These are phyloP conservation scores for Arachnomyces sp. DNA, from an alignment of 2,329 filamentous ascomycete genomes.

Conservation along the genomic window DNA sequence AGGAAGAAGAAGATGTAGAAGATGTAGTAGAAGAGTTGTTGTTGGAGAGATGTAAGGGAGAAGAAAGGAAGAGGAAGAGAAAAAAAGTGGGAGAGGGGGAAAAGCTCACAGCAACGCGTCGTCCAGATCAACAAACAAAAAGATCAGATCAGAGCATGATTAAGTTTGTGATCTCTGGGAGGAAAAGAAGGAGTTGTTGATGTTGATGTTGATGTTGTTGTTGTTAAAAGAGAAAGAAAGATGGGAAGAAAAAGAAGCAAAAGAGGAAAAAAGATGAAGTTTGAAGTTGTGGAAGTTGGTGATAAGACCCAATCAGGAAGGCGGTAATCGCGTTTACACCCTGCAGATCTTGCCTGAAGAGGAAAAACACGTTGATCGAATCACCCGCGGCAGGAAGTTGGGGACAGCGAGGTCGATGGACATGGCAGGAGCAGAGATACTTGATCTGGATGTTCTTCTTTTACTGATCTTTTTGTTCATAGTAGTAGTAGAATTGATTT, in stretches of 20 bases:
- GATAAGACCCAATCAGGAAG: neutral
- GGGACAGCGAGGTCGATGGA: neutral
- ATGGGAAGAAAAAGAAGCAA: neutral
- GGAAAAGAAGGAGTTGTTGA: neutral
- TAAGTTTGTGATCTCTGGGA: neutral
- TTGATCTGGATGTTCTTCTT: neutral
- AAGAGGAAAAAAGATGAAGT: slow-evolving; percentile 1
- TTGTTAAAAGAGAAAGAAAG: neutral
- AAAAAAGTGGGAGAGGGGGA: neutral
- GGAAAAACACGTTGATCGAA: neutral
- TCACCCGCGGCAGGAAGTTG: neutral
- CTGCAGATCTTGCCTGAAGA: neutral
- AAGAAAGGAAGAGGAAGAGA: too few species aligned
- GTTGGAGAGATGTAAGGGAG: too few species aligned
- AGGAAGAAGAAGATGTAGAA: too few species aligned
- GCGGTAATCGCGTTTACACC: neutral
- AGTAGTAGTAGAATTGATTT: too few species aligned
- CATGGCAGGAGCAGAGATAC: too few species aligned
- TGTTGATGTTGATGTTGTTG: neutral
- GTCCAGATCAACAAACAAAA: neutral
- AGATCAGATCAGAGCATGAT: slow-evolving; percentile 1
- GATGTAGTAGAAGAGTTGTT: too few species aligned
- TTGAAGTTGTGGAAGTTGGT: neutral
- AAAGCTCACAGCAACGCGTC: neutral
- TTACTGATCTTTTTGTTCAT: neutral